A percentile compares a stretch with the other conserved stretches of the same genome.
Conservation (phyloP, 768 basidiomycete genomes). For the Hygrocybe punicea region DNA sequence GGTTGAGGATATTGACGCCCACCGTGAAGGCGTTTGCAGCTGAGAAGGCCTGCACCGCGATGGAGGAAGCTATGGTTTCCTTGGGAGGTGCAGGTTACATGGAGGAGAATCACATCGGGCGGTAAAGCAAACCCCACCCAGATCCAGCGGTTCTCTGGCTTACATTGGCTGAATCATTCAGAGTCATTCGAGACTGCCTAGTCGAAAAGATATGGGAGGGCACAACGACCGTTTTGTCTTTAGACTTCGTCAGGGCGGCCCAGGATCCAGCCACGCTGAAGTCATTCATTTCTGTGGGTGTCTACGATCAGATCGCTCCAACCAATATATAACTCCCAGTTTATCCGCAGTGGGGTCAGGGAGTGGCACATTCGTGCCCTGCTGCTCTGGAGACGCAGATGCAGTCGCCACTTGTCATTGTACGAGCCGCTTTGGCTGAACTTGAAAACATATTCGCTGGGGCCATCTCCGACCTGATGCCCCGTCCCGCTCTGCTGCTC, state of each 20-base stretch:
- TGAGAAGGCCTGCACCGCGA: conserved; percentile 56
- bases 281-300: conserved; percentile 51
- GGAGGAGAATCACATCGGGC: conserved; percentile 73
- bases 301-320: not conserved
- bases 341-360: conserved; percentile 49
- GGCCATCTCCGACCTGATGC: conserved; percentile 46
- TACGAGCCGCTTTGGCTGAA: conserved; percentile 40
- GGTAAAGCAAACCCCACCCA: conserved; percentile 27
- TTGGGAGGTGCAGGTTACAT: conserved; percentile 80
- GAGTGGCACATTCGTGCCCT: conserved; percentile 44
- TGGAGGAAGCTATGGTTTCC: conserved; percentile 72
- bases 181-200: conserved; percentile 60
- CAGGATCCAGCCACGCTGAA: conserved; percentile 41
- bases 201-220: conserved; percentile 88
- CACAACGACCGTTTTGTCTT: conserved; percentile 60
- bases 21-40: conserved; percentile 68
- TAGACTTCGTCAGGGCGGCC: conserved; percentile 61
- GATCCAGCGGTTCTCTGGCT: not conserved
- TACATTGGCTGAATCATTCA: conserved; percentile 12
- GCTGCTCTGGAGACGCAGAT: conserved; percentile 27
- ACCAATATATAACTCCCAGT: not conserved
- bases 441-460: conserved; percentile 41
- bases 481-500: conserved; percentile 57
- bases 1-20: conserved; percentile 65
- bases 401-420: conserved; percentile 26